phyloP scores from a whole-genome alignment of 768 basidiomycete genomes.

The Daedaleopsis sinensis region DNA sequence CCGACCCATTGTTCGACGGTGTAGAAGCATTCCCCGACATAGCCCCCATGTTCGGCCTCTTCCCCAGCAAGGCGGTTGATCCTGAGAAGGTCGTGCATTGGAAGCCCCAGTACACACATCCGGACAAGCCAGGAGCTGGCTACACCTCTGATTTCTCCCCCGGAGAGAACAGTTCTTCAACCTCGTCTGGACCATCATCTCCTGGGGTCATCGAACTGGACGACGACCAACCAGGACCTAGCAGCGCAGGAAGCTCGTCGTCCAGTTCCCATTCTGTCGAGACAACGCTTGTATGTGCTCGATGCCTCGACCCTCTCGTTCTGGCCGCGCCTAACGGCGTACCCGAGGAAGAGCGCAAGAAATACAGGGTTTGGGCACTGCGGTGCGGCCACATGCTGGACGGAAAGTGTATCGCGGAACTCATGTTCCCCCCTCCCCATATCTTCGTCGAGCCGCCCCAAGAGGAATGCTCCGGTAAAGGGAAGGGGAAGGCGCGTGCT shows the following conservation, averaged over 20 bases:
- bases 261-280: slow-evolving; percentile 36
- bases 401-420: slow-evolving; percentile 67
- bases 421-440: slow-evolving; percentile 48
- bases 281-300: slow-evolving; percentile 65
- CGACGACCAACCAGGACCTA: slow-evolving; percentile 33
- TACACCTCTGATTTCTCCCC: slow-evolving; percentile 71
- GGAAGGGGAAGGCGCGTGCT: slow-evolving; percentile 36
- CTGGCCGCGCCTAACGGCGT: slow-evolving; percentile 45
- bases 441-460: neutral
- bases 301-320: slow-evolving; percentile 66
- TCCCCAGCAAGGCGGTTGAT: neutral
- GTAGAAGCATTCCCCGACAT: slow-evolving; percentile 13
- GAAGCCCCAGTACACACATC: slow-evolving; percentile 54
- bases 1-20: neutral
- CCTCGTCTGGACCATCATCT: slow-evolving; percentile 35
- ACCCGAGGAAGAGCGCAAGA: slow-evolving; percentile 41
- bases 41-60: slow-evolving; percentile 1
- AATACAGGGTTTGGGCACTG: slow-evolving; percentile 66
- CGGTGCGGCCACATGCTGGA: slow-evolving; percentile 81
- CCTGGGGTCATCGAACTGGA: slow-evolving; percentile 51
- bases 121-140: slow-evolving; percentile 54
- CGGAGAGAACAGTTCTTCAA: slow-evolving; percentile 22
- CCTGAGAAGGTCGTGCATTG: slow-evolving; percentile 14
- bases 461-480: slow-evolving; percentile 39
- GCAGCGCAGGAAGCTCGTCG: slow-evolving; percentile 24